A percentile compares a stretch with the other conserved stretches of the same genome.
Evolutionary conservation across 164 flowering plant genomes (phyloP).

Genomic region (Kingdonia uniflora): DNA sequence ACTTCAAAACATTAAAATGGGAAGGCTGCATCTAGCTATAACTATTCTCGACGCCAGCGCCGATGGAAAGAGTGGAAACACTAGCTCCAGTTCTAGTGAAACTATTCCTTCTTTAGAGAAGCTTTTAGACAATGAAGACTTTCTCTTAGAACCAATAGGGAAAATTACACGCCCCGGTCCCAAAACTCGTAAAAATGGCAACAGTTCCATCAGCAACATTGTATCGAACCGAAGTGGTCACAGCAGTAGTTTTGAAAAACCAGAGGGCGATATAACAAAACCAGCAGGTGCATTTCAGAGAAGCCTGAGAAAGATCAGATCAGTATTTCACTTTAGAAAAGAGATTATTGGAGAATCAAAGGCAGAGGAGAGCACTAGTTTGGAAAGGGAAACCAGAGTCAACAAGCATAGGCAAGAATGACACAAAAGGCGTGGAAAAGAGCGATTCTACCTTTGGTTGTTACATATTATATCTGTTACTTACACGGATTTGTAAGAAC

Average conservation of each 20-base stretch:
- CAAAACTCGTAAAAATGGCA: slow-evolving; percentile 21
- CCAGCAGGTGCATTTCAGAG: slow-evolving; percentile 19
- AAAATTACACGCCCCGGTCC: slow-evolving; percentile 33
- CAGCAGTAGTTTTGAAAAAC: slow-evolving; percentile 40
- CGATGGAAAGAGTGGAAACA: slow-evolving; percentile 20
- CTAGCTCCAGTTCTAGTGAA: slow-evolving; percentile 11
- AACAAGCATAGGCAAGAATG: no score
- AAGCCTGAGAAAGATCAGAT: slow-evolving; percentile 43
- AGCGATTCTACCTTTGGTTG: no score
- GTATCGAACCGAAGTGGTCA: slow-evolving; percentile 11
- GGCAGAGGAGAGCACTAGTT: no score
- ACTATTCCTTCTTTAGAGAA: slow-evolving; percentile 19
- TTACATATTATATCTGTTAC: no score
- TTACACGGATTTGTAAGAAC: no score
- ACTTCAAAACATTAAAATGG: slow-evolving; percentile 66
- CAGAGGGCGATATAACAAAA: slow-evolving; percentile 19
- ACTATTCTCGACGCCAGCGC: slow-evolving; percentile 42
- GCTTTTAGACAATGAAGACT: slow-evolving; percentile 30
- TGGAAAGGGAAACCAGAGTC: no score
- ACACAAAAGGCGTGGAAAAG: no score
- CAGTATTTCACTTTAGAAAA: slow-evolving; percentile 29
- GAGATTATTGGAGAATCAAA: no score
- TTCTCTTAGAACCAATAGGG: slow-evolving; percentile 62
- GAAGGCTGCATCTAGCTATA: slow-evolving; percentile 80
- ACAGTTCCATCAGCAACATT: slow-evolving; percentile 12